Base-by-base conservation (phyloP, 495 filamentous ascomycete species). In the Penicillium roqueforti region DNA sequence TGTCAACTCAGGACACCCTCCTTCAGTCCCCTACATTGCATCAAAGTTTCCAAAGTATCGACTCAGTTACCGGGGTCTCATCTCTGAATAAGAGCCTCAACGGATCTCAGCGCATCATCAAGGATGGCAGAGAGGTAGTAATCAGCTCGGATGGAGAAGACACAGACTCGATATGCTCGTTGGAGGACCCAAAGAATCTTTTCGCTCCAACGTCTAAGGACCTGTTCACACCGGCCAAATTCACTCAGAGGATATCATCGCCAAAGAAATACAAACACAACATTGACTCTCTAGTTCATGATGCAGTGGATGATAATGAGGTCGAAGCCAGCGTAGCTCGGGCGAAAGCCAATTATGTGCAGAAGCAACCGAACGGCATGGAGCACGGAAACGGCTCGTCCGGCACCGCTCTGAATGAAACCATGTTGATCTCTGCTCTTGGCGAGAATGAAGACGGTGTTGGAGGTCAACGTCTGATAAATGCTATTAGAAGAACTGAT, bases 401-500 rank as follows among this genome's bases (percentile, higher is more conserved):
- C 4, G 23, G 18, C 42, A 5, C 18, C 26, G 16, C 18, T 6
- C 61, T 84, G 11, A 65, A 83, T 14, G 70, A 75, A 63, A 61
- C 61, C 44, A 52, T 76, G 18, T 54, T 83, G 26, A 67, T 66
- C 9, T 70, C 67, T 2, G 72, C 71, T 1, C 62, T 85, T 10
- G 74, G 78, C n/a, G 67, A 77, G 3, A 78, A 82, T 43, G 79
- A 83, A 48, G 57, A 55, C 18, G 82, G 79, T 26, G 69, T 75
- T 22, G 78, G 70, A 6, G 67, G 79, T 3, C 72, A 74, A 44
- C 86, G 83, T 65, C 68, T 93, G 7, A 70, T 86, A 32, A 77
- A 80, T 48, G 90, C 90, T 32, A 79, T 95, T 31, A 79, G 83
- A 57, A 80, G 91, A 57, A 92, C 88, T 8, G 87, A 91, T 52